Conservation (phyloP, 495 filamentous ascomycete species). For the Pyrenopolyporus hunteri region DNA sequence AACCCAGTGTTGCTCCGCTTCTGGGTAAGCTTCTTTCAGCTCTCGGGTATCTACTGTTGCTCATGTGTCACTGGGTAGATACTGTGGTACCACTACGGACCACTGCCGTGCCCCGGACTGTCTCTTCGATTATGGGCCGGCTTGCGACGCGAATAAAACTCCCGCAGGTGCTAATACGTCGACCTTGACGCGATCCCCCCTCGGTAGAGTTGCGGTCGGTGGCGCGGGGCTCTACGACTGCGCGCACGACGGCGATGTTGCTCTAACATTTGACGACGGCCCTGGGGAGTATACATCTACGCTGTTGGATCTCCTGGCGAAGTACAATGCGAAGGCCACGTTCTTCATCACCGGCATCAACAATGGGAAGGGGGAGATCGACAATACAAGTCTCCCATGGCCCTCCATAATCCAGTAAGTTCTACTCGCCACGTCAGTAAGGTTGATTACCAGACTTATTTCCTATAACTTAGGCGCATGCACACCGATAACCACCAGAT, state of each 20-base stretch:
- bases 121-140: slow-evolving; percentile 59
- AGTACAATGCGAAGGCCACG: slow-evolving; percentile 67
- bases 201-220: slow-evolving; percentile 59
- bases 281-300: slow-evolving; percentile 67
- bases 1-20: slow-evolving; percentile 60
- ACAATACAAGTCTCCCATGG: slow-evolving; percentile 38
- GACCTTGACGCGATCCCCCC: slow-evolving; percentile 52
- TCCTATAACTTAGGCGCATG: slow-evolving; percentile 56
- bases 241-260: slow-evolving; percentile 60
- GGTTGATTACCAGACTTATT: not conserved
- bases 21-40: slow-evolving; percentile 44
- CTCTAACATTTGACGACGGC: slow-evolving; percentile 74
- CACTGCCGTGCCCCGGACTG: slow-evolving; percentile 67
- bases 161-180: slow-evolving; percentile 62
- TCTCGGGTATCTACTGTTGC: not conserved
- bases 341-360: slow-evolving; percentile 76
- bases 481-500: slow-evolving; percentile 69
- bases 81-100: slow-evolving; percentile 59
- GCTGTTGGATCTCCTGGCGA: slow-evolving; percentile 69
- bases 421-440: not conserved
- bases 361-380: slow-evolving; percentile 64
- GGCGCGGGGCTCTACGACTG: slow-evolving; percentile 64
- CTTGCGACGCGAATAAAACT: slow-evolving; percentile 61
- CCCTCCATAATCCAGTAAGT: slow-evolving; percentile 37
- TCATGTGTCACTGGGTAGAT: slow-evolving; percentile 42